Evolutionary conservation across 768 basidiomycete genomes (phyloP), one percentile per base, ranked within the genome.

Genomic region (Pulveroboletus frians): DNA sequence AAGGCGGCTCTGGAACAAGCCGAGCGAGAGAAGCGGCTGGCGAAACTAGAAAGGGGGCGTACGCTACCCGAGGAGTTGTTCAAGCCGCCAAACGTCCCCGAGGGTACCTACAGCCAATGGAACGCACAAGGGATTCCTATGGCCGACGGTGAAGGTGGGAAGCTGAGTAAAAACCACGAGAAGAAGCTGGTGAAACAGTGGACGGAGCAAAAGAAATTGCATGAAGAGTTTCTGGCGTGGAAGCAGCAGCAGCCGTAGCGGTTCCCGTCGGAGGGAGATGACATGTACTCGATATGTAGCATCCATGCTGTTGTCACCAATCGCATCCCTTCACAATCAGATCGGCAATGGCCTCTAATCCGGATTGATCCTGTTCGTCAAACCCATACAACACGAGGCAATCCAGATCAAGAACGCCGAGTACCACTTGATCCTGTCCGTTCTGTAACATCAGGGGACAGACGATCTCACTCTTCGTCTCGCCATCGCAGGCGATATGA

Each of bases 401-500:
- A 63, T 96, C 94, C 38, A 97, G 71, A 69, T 97, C 93, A 36
- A 96, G 69, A 17, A 85, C 81, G n/a, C 83, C 83, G 40, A 80
- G 49, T 17, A 71, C 66, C 27, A 62, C 57, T 23, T 63, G 60
- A n/a, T 57, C 67, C 34, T 66, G 67, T 43, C 66, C 61, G 20
- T 49, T 45, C 30, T 52, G 54, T 34, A 75, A 55, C 39, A 83
- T 62, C 15, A 97, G 73, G 7, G 94, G 94, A 43, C 87, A 72
- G 20, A 96, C 93, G 43, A 97, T 81, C 66, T 98, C 95, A 58
- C 88, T 90, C 60, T 85, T 84, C 2, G 94, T 95, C 46, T 85
- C 82, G 18, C 83, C 88, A 57, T 97, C 93, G 61, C 95, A 97
- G 3, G 92, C 90, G 53, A 96, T 95, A 63, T 98, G 95, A 0